Conservation (phyloP, 2,329 filamentous ascomycete species). For the Fusarium buharicum region DNA sequence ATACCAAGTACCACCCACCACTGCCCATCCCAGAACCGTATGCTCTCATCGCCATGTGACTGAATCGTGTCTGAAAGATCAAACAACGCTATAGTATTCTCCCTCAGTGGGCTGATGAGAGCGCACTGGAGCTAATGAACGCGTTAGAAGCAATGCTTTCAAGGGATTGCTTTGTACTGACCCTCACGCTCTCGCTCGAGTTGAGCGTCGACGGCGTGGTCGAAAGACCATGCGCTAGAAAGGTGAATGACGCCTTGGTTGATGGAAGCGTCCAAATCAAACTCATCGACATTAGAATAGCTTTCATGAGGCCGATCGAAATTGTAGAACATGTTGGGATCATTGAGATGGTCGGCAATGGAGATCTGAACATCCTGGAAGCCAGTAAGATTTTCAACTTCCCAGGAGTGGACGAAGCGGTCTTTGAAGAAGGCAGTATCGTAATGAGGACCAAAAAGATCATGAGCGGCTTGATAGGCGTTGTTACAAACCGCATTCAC, state of each 20-base stretch:
- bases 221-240: constrained; percentile 13
- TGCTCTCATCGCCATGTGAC: not conserved
- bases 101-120: not conserved
- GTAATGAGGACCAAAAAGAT: constrained; percentile 35
- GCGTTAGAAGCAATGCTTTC: not conserved
- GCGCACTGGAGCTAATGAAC: not conserved
- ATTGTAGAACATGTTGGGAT: constrained; percentile 9
- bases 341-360: not conserved
- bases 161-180: not conserved
- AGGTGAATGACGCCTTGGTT: constrained; percentile 2
- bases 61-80: not conserved
- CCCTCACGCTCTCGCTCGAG: not conserved
- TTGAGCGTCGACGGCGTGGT: not conserved
- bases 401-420: constrained; percentile 9
- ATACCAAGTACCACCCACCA: not conserved
- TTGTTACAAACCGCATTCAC: constrained; percentile 32
- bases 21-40: not conserved
- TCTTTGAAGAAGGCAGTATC: constrained; percentile 8
- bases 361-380: constrained; percentile 8
- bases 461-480: constrained; percentile 33
- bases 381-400: not conserved
- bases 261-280: not conserved
- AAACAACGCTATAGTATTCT: not conserved
- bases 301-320: not conserved
- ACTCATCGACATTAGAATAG: not conserved